These are phyloP conservation scores for Yamadazyma spencermartinsiae DNA, from an alignment of 1,139 yeast species.

Conservation along the genomic window DNA sequence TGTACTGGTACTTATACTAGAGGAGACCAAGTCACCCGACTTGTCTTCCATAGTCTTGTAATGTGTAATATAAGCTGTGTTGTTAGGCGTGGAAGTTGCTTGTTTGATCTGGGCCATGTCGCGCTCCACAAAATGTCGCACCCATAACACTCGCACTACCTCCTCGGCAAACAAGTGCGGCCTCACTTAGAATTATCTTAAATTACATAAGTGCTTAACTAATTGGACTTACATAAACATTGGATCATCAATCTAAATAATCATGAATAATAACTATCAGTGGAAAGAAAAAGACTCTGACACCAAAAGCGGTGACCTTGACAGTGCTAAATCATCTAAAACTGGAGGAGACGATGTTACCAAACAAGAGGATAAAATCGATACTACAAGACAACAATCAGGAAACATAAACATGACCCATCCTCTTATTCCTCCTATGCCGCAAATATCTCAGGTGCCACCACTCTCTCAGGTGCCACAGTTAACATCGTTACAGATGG, in stretches of 20 bases:
- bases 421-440: slow-evolving; percentile 2
- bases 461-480: neutral
- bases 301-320: too few relatives aligned
- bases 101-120: neutral
- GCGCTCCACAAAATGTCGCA: neutral
- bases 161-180: neutral
- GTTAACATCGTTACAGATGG: too few relatives aligned
- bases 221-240: neutral
- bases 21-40: slow-evolving; percentile 8
- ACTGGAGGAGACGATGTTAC: neutral
- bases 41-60: slow-evolving; percentile 7
- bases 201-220: slow-evolving; percentile 3
- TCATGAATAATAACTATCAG: neutral
- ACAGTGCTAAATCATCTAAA: too few relatives aligned
- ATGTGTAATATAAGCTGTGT: too few relatives aligned
- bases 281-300: too few relatives aligned
- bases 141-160: neutral
- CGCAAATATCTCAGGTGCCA: neutral
- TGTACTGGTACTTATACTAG: slow-evolving; percentile 5
- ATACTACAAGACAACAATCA: neutral
- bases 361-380: neutral
- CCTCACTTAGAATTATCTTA: neutral
- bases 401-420: neutral
- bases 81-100: neutral
- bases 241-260: too few relatives aligned